These are phyloP conservation scores for Solanum tacnaense DNA, from an alignment of 257 asterid species.

Conservation along the genomic window DNA sequence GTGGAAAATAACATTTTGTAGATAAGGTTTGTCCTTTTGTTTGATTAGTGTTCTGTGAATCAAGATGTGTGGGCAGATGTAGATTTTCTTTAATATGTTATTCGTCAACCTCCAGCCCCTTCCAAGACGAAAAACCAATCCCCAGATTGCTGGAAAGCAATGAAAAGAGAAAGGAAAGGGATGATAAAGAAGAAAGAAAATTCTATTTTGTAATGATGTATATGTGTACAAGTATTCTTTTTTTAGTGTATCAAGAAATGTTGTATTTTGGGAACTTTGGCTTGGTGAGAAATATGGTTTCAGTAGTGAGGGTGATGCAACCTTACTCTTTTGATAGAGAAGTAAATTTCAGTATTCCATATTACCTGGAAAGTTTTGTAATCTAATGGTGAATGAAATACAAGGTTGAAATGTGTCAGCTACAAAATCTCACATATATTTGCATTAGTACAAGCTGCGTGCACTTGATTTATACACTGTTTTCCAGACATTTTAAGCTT, in stretches of 20 bases:
- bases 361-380: not conserved
- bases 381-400: not conserved
- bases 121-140: not conserved
- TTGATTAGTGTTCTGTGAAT: not conserved
- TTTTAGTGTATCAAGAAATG: not conserved
- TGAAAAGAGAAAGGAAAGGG: not conserved
- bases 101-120: not conserved
- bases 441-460: not conserved
- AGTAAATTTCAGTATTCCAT: not conserved
- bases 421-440: not conserved
- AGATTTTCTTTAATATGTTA: not conserved
- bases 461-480: not conserved
- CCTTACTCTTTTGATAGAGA: not conserved
- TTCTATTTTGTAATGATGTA: not conserved
- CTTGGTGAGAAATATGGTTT: not conserved
- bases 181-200: not conserved
- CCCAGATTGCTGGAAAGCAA: not conserved
- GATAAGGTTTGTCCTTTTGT: conserved; percentile 10
- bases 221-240: not conserved
- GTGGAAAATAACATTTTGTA: conserved; percentile 29
- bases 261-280: not conserved
- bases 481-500: not conserved
- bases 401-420: not conserved
- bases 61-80: not conserved
- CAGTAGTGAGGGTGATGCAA: not conserved